A percentile compares a stretch with the other conserved stretches of the same genome.
Evolutionary conservation across 306 rosid species (phyloP).

Genomic region (Inga oerstediana): DNA sequence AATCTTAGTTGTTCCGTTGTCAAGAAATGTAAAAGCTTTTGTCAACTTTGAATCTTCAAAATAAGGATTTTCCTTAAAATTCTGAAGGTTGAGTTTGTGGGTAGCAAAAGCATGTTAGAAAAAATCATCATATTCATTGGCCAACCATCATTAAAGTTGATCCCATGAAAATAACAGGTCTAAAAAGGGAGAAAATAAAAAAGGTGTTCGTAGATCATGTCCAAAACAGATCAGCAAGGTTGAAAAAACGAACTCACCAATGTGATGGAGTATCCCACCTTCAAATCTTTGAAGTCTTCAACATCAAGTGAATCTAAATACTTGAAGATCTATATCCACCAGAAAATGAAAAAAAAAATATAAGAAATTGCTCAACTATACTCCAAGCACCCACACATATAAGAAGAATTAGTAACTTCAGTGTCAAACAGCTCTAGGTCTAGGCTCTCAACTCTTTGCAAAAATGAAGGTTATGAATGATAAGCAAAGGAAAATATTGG

Average conservation of each 20-base stretch:
- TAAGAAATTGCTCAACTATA: constrained; percentile 6
- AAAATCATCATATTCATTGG: neutral
- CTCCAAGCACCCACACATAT: neutral
- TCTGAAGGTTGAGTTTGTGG: constrained; percentile 44
- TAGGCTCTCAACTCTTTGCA: neutral
- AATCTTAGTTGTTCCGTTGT: constrained; percentile 56
- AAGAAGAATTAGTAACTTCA: neutral
- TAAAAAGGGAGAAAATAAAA: neutral
- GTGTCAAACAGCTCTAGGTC: neutral
- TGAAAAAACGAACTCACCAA: constrained; percentile 56
- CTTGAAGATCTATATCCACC: constrained; percentile 59
- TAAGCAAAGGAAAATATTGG: neutral
- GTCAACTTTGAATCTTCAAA: constrained; percentile 65
- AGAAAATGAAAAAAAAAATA: neutral
- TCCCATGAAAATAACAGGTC: neutral
- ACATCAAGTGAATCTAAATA: constrained; percentile 59
- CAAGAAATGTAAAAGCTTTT: constrained; percentile 57
- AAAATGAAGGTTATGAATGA: neutral
- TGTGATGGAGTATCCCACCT: constrained; percentile 62
- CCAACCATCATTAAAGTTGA: neutral
- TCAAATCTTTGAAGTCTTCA: constrained; percentile 66
- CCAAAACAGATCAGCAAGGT: constrained; percentile 23
- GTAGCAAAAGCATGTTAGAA: neutral
- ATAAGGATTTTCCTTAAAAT: constrained; percentile 59
- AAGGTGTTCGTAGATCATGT: neutral